A percentile compares a stretch with the other conserved stretches of the same genome.
Conservation (phyloP, 495 filamentous ascomycete species). For the Hypoxylon crocopeplum region DNA sequence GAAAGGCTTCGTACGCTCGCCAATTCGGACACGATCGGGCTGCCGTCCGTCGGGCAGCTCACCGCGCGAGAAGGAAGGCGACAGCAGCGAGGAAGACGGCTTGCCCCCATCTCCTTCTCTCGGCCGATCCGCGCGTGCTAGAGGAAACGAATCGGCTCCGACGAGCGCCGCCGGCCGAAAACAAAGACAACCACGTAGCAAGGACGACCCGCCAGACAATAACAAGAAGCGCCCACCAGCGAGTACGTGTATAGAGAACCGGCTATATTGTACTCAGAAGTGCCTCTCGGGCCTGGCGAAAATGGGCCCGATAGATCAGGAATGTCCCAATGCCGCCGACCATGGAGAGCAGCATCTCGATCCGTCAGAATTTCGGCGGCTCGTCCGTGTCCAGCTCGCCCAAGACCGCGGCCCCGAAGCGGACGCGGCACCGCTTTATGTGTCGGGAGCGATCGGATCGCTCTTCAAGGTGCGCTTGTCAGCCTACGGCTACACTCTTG, state of each 20-base stretch:
- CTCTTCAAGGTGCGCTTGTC: constrained; percentile 54
- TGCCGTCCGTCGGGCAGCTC: no score
- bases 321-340: constrained; percentile 47
- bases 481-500: constrained; percentile 57
- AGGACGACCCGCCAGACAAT: no score
- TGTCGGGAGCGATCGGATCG: constrained; percentile 46
- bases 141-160: constrained; percentile 19
- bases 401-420: constrained; percentile 40
- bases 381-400: constrained; percentile 42
- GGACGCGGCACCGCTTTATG: constrained; percentile 49
- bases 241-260: constrained; percentile 33
- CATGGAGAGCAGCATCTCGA: constrained; percentile 42
- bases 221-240: no score
- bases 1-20: constrained; percentile 38
- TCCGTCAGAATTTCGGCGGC: constrained; percentile 30
- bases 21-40: no score
- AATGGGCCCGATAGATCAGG: constrained; percentile 43
- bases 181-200: no score
- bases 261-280: constrained; percentile 52
- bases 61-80: constrained; percentile 12
- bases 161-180: constrained; percentile 15
- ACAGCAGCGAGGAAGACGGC: constrained; percentile 26
- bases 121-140: constrained; percentile 15
- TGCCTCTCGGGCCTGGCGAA: constrained; percentile 49
- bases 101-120: constrained; percentile 32